Conservation (phyloP, 139 green algal species). For the Volvox africanus region DNA sequence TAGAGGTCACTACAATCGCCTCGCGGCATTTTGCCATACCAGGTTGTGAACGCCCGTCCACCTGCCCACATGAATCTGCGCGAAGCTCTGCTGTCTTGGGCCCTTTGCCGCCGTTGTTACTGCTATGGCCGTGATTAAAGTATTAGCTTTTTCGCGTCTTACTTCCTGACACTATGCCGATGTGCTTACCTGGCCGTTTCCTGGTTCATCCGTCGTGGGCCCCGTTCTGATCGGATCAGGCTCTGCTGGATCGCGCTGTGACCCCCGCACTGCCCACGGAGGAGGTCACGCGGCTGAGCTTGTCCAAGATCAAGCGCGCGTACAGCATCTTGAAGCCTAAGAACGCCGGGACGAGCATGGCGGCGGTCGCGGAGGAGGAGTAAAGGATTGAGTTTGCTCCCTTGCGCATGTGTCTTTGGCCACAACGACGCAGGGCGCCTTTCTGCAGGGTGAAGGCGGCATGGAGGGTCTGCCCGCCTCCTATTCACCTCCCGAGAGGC, state of each 20-base stretch:
- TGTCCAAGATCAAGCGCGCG: conserved; percentile 51
- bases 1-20: too few relatives aligned
- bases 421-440: not conserved
- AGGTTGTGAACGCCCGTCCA: too few relatives aligned
- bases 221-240: conserved; percentile 12
- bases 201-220: not conserved
- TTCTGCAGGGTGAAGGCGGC: too few relatives aligned
- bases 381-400: not conserved
- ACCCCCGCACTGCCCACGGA: conserved; percentile 46
- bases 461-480: too few relatives aligned
- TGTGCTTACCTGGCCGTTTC: not conserved
- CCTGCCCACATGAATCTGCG: too few relatives aligned
- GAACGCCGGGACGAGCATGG: not conserved
- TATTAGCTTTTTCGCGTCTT: too few relatives aligned
- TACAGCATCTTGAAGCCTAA: conserved; percentile 33
- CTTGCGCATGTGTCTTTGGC: not conserved
- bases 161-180: too few relatives aligned
- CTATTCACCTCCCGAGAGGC: too few relatives aligned
- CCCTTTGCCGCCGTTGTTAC: too few relatives aligned
- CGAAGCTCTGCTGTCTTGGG: too few relatives aligned
- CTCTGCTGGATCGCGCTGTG: conserved; percentile 54
- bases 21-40: too few relatives aligned
- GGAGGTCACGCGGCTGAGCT: conserved; percentile 48
- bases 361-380: conserved; percentile 23
- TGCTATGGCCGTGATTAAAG: too few relatives aligned